Evolutionary conservation across 108 stramenopile genomes (phyloP).

Genomic region (Nannochloropsis oceanica): DNA sequence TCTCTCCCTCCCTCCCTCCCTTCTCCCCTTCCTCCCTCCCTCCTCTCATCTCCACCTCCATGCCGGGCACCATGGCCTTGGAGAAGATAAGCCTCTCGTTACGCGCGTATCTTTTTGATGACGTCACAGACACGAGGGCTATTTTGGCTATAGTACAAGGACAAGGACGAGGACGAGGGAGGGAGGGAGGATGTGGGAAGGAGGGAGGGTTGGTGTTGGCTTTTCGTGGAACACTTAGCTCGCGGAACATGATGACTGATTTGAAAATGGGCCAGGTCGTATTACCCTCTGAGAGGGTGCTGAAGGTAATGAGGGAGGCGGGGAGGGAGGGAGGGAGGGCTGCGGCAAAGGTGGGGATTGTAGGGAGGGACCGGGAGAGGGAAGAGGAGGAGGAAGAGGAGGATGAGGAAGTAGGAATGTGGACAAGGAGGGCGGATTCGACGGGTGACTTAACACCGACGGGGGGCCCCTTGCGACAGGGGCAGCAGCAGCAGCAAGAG

Average conservation of each 20-base stretch:
- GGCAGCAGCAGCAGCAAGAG: not conserved
- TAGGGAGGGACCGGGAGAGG: not conserved
- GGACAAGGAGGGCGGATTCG: not conserved
- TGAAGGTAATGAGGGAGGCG: not conserved
- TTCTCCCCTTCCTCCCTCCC: not conserved
- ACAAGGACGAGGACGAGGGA: not conserved
- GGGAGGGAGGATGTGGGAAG: slow-evolving; percentile 30
- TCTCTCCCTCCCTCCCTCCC: not conserved
- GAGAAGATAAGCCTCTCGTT: slow-evolving; percentile 52
- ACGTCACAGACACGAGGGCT: slow-evolving; percentile 52
- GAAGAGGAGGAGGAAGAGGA: not conserved
- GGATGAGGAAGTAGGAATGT: not conserved
- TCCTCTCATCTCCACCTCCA: not conserved
- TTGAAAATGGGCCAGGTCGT: slow-evolving; percentile 45
- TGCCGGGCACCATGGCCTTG: slow-evolving; percentile 51
- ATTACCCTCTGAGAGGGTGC: not conserved
- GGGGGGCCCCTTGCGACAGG: not conserved
- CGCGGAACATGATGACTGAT: slow-evolving; percentile 60
- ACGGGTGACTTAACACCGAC: not conserved
- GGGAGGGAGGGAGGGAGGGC: not conserved
- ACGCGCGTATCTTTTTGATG: slow-evolving; percentile 52
- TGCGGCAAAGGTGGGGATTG: not conserved
- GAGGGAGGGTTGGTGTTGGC: slow-evolving; percentile 65
- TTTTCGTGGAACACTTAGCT: slow-evolving; percentile 67
- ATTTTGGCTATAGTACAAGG: slow-evolving; percentile 55